A percentile compares a stretch with the other conserved stretches of the same genome.
phyloP scores from a whole-genome alignment of 495 filamentous ascomycete genomes.

The Penicillium cataractarum region DNA sequence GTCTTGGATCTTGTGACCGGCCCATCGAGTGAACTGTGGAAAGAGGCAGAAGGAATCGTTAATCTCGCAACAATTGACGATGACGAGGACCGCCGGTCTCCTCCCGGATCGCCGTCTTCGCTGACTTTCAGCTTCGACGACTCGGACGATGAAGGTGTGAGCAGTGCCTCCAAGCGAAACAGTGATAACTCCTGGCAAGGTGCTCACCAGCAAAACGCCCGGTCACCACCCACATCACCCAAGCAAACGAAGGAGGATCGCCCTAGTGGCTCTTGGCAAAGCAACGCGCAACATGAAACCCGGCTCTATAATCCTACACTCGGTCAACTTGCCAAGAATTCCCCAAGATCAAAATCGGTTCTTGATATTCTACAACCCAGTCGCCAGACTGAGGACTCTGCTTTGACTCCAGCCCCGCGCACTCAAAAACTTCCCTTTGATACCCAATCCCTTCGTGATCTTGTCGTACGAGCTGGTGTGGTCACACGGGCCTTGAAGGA shows the following conservation, averaged over 20 bases:
- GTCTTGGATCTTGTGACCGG: constrained; percentile 68
- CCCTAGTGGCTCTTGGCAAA: constrained; percentile 38
- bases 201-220: constrained; percentile 2
- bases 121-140: constrained; percentile 59
- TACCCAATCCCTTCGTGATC: constrained; percentile 82
- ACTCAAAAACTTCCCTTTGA: constrained; percentile 87
- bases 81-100: constrained; percentile 58
- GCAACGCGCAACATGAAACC: constrained; percentile 2
- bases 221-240: constrained; percentile 4
- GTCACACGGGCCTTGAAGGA: constrained; percentile 75
- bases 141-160: constrained; percentile 61
- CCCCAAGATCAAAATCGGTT: constrained; percentile 73
- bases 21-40: constrained; percentile 67
- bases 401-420: constrained; percentile 45
- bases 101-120: constrained; percentile 55
- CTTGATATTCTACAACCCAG: constrained; percentile 82
- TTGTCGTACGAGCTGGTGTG: constrained; percentile 81
- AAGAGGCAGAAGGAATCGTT: constrained; percentile 87
- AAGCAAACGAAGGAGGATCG: constrained; percentile 24
- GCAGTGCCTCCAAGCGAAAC: constrained; percentile 36
- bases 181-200: constrained; percentile 42
- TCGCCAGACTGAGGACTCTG: constrained; percentile 54
- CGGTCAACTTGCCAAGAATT: constrained; percentile 38
- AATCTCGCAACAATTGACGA: constrained; percentile 83
- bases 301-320: constrained; percentile 18